Evolutionary conservation across 2,329 filamentous ascomycete species (phyloP).

Genomic region (Zymoseptoria crescenta): DNA sequence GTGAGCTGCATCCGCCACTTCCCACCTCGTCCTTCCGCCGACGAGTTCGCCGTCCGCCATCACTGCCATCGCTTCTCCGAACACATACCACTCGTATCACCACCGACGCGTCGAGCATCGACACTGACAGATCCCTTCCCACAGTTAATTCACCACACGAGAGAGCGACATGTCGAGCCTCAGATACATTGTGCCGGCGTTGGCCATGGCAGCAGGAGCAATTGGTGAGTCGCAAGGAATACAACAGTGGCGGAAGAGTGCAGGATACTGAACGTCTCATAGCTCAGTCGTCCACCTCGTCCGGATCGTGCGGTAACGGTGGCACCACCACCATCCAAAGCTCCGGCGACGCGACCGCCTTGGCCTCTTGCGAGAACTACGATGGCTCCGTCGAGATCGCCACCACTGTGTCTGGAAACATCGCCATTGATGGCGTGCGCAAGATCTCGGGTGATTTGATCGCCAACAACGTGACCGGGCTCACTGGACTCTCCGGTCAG

Average conservation of each 20-base stretch:
- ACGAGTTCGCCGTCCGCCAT: not conserved
- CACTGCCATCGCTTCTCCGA: not conserved
- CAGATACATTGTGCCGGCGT: constrained; percentile 50
- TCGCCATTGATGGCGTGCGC: constrained; percentile 57
- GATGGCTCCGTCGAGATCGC: constrained; percentile 61
- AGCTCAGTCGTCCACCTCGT: not conserved
- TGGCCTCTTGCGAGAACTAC: constrained; percentile 60
- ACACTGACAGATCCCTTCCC: not conserved
- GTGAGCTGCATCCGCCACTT: not conserved
- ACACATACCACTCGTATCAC: not conserved
- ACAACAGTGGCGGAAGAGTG: not conserved
- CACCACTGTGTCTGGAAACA: constrained; percentile 45
- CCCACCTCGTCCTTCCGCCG: not conserved
- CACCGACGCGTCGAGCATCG: not conserved
- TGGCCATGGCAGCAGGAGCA: constrained; percentile 47
- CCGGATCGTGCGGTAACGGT: constrained; percentile 30
- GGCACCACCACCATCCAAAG: constrained; percentile 51
- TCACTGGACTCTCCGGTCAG: constrained; percentile 56
- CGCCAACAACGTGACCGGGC: constrained; percentile 47
- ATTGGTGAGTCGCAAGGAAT: constrained; percentile 35
- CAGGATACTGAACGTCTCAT: not conserved
- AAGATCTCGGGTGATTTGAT: constrained; percentile 51
- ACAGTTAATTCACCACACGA: constrained; percentile 6
- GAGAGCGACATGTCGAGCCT: constrained; percentile 38
- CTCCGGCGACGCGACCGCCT: constrained; percentile 50